phyloP scores from a whole-genome alignment of 257 asterid species.

The Solanum piurae region DNA sequence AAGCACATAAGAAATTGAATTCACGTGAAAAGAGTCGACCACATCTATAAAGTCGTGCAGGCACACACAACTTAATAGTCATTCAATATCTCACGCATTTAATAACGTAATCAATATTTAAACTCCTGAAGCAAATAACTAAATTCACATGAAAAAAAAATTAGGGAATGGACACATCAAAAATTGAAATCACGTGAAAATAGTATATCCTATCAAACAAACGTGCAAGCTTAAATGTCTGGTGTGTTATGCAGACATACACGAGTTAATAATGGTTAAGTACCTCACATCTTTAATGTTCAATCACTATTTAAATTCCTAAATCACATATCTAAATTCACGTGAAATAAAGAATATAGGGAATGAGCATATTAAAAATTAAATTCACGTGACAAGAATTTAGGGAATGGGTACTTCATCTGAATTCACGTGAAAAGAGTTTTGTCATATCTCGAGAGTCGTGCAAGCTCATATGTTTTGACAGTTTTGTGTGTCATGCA shows the following conservation, averaged over 20 bases:
- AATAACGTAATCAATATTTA: no score
- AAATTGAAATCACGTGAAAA: background rate
- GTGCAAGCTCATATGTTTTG: no score
- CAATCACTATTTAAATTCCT: background rate
- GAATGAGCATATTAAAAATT: background rate
- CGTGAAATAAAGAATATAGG: background rate
- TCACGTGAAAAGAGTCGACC: background rate
- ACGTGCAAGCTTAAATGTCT: background rate
- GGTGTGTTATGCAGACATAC: background rate
- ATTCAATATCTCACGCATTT: no score
- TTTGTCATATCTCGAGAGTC: no score
- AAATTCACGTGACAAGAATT: no score
- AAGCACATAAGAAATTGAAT: accelerated
- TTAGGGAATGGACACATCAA: background rate
- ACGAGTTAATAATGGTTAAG: no score
- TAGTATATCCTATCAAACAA: background rate
- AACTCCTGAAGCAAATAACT: no score
- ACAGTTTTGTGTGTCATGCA: no score
- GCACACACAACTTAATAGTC: background rate
- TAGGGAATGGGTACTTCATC: no score
- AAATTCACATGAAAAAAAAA: no score
- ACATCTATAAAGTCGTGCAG: background rate
- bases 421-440: no score
- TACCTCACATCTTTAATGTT: background rate
- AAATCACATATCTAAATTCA: background rate